Evolutionary conservation across 73 alveolate species (phyloP).

Genomic region (Uronychia setigera): DNA sequence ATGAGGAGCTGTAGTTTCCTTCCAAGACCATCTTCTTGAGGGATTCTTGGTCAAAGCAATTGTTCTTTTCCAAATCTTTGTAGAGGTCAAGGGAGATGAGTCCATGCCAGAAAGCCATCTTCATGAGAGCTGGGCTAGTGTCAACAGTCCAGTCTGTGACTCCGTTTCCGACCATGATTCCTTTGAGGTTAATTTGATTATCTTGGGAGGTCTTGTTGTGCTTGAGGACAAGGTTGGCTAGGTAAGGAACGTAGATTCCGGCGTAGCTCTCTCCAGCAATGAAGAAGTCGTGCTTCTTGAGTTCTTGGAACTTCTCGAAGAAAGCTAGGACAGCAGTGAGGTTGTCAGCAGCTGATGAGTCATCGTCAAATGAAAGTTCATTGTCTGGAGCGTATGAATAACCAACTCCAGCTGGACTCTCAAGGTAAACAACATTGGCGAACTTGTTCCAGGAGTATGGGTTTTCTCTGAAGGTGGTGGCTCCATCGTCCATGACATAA

Average conservation of each 20-base stretch:
- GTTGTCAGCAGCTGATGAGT: conserved; percentile 67
- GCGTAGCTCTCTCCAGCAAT: conserved; percentile 96
- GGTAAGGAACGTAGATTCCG: conserved; percentile 94
- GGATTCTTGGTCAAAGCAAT: conserved; percentile 22
- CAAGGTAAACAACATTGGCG: conserved; percentile 67
- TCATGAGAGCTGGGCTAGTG: conserved; percentile 45
- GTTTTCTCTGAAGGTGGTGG: conserved; percentile 45
- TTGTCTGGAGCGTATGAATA: conserved; percentile 44
- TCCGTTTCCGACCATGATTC: conserved; percentile 92
- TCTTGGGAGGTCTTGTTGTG: conserved; percentile 38
- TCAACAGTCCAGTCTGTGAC: conserved; percentile 72
- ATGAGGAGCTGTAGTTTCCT: not conserved
- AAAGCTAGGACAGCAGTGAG: conserved; percentile 31
- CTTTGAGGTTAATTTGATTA: conserved; percentile 70
- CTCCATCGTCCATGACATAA: conserved; percentile 57
- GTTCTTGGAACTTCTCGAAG: conserved; percentile 67
- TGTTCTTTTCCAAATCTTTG: conserved; percentile 21
- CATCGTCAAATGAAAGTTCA: conserved; percentile 44
- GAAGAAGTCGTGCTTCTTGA: conserved; percentile 67
- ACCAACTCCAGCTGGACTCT: conserved; percentile 75
- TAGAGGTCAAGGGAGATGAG: conserved; percentile 14
- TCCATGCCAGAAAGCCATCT: conserved; percentile 57
- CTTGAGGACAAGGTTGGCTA: conserved; percentile 52
- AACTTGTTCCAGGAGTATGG: conserved; percentile 80
- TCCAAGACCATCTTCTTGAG: not conserved